These are phyloP conservation scores for Priceomyces haplophilus DNA, from an alignment of 805 yeast genomes.

Conservation along the genomic window DNA sequence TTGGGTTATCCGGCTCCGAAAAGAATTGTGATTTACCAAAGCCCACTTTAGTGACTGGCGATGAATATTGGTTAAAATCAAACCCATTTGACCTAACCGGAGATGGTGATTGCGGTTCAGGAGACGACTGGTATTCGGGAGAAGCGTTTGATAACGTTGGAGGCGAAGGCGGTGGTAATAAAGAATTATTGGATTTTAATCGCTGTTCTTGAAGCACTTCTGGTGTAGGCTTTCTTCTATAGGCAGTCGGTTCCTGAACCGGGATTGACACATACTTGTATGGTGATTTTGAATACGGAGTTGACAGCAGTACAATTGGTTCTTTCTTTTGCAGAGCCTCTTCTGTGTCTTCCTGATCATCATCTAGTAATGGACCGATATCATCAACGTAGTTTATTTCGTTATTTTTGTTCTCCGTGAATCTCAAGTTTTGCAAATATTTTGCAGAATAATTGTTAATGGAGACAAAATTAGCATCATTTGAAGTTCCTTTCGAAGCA, in stretches of 20 bases:
- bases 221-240: constrained; percentile 6
- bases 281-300: constrained; percentile 4
- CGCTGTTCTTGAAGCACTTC: constrained; percentile 8
- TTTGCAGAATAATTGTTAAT: constrained; percentile 38
- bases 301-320: not conserved
- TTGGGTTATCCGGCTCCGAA: constrained; percentile 23
- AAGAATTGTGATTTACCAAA: constrained; percentile 42
- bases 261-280: constrained; percentile 41
- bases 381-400: constrained; percentile 27
- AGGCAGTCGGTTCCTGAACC: constrained; percentile 31
- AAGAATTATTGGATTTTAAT: constrained; percentile 12
- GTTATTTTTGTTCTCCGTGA: not conserved
- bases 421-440: constrained; percentile 34
- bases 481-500: constrained; percentile 10
- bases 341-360: constrained; percentile 3
- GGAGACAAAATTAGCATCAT: constrained; percentile 2
- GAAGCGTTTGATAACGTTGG: constrained; percentile 31
- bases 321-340: not conserved
- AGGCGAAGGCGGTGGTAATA: constrained; percentile 40
- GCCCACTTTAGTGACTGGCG: constrained; percentile 24
- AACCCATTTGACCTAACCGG: constrained; percentile 15
- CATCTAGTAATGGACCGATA: constrained; percentile 30
- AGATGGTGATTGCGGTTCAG: constrained; percentile 36
- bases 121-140: constrained; percentile 38
- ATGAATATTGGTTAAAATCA: constrained; percentile 12